Evolutionary conservation across 371 early-diverging fungal species (phyloP).

Genomic region (Globomyces sp.): DNA sequence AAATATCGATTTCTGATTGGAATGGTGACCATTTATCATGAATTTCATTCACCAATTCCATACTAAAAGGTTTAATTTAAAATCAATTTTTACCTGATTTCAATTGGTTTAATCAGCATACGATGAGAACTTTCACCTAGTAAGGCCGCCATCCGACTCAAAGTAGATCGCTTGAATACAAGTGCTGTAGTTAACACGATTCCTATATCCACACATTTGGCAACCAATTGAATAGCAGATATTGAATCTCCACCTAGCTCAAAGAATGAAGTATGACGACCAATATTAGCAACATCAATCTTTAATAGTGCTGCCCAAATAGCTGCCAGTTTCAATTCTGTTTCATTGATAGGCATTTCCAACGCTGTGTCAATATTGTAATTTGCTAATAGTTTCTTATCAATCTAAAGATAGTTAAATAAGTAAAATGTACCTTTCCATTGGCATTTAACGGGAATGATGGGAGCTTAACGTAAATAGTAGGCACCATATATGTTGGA

Average conservation of each 20-base stretch:
- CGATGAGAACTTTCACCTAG: too few species aligned
- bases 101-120: too few species aligned
- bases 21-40: too few species aligned
- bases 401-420: constrained; percentile 18
- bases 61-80: too few species aligned
- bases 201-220: background rate
- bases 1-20: too few species aligned
- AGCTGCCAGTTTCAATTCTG: background rate
- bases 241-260: constrained; percentile 29
- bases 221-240: constrained; percentile 21
- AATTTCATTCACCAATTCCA: too few species aligned
- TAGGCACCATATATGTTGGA: constrained; percentile 31
- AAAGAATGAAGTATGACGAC: constrained; percentile 19
- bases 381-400: constrained; percentile 11
- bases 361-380: background rate
- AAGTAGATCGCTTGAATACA: background rate
- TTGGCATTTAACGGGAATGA: constrained; percentile 26
- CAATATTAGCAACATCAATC: background rate
- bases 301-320: constrained; percentile 9
- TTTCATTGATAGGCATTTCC: background rate
- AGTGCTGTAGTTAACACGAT: background rate
- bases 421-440: constrained; percentile 23
- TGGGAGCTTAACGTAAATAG: constrained; percentile 2
- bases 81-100: too few species aligned
- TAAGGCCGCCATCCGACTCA: background rate